Base-by-base conservation (phyloP, 2,329 filamentous ascomycete genomes). In the Hypoxylon rubiginosum region DNA sequence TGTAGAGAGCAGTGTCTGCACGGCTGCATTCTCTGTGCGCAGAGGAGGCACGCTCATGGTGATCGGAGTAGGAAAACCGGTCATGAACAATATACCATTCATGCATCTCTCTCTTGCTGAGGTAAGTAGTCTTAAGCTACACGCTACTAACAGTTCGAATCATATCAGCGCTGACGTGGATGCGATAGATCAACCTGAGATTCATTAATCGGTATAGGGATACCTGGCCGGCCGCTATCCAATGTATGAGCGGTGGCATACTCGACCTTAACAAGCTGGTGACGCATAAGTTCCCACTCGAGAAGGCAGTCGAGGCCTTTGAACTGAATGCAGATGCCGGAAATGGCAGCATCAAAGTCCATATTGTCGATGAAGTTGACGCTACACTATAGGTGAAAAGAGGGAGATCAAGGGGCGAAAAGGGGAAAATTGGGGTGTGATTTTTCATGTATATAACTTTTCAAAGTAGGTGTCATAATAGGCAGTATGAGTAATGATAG, bases 141-240 rank as follows among this genome's bases (percentile, higher is more conserved):
- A 21, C 11, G 3, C 43, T 15, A 34, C 15, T 4, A n/a, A 51
- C 7, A 7, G 15, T 56, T 34, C 32, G 21, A 15, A 51, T 56
- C 32, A 39, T n/a, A 17, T 15, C 58, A 57, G 41, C 34, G 62
- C 66, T 71, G 52, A 69, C 58, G 30, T 43, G 9, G n/a, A 30
- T 8, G 4, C 39, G 13, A 49, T n/a, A 88, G 86, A 90, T 92
- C 68, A 83, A 91, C 70, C 80, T 92, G 26, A 86, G 85, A 39
- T 92, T 92, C 78, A 92, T 91, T 74, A 91, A 92, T 75, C 83
- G 90, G 7, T 92, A 92, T 74, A 82, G 85, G 43, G 88, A 92
- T 72, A 91, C 89, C 0, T 92, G 90, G 90, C 89, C 90, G 0
- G 84, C 86, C 0, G 90, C 87, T 0, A 89, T 92, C 34, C 82